These are phyloP conservation scores for Begonia peltatifolia DNA, from an alignment of 306 rosid species.

Conservation along the genomic window DNA sequence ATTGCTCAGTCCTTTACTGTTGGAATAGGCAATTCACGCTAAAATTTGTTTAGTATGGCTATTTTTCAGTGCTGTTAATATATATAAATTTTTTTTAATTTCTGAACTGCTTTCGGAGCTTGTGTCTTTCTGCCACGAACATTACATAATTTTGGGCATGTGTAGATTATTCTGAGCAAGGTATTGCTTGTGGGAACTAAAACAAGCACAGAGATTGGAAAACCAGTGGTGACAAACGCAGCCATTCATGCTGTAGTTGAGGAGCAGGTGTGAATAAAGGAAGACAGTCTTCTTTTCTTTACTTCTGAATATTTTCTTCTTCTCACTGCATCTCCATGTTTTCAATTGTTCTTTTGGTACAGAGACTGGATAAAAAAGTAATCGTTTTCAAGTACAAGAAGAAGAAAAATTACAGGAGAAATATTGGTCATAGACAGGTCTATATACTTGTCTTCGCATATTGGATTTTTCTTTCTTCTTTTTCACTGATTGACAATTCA, in stretches of 20 bases:
- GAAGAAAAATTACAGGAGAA: slow-evolving; percentile 84
- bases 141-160: slow-evolving; percentile 9
- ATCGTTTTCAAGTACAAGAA: slow-evolving; percentile 81
- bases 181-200: slow-evolving; percentile 91
- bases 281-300: neutral
- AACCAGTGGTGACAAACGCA: slow-evolving; percentile 89
- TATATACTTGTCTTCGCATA: neutral
- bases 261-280: slow-evolving; percentile 49
- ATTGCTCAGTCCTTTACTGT: too few relatives aligned
- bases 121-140: neutral
- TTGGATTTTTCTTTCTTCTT: too few relatives aligned
- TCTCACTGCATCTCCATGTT: slow-evolving; percentile 4
- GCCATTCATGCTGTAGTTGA: slow-evolving; percentile 93
- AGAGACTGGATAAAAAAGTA: slow-evolving; percentile 69
- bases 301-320: neutral
- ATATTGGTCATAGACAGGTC: slow-evolving; percentile 93
- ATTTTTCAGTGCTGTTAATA: too few relatives aligned
- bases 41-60: too few relatives aligned
- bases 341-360: slow-evolving; percentile 8
- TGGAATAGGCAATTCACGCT: too few relatives aligned
- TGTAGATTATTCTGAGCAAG: slow-evolving; percentile 70
- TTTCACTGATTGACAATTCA: too few relatives aligned
- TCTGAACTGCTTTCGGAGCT: neutral
- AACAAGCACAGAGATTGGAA: slow-evolving; percentile 64
- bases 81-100: too few relatives aligned